Conservation (phyloP, 2,329 filamentous ascomycete genomes). For the Trichoderma sp. region DNA sequence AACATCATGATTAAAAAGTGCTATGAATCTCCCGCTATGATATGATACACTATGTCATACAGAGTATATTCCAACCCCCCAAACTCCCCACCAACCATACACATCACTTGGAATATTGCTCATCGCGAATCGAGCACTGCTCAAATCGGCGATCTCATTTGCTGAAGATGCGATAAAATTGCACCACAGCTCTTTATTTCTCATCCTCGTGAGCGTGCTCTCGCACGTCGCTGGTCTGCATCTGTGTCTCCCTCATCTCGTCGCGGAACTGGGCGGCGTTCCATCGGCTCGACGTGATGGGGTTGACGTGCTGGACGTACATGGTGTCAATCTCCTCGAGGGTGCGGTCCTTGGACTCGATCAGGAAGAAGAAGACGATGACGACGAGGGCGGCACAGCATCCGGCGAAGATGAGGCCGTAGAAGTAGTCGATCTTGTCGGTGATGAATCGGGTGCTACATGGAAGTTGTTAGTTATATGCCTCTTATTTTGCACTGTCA, state of each 20-base stretch:
- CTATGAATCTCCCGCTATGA: neutral
- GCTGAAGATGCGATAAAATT: no score
- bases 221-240: neutral
- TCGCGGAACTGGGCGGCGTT: neutral
- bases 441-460: constrained; percentile 19
- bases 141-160: neutral
- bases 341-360: constrained; percentile 22
- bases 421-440: constrained; percentile 20
- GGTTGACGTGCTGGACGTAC: constrained; percentile 18
- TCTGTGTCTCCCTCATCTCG: neutral
- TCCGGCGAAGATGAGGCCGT: constrained; percentile 22
- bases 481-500: no score
- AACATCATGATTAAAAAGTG: no score
- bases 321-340: constrained; percentile 26
- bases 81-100: no score
- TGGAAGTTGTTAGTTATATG: neutral
- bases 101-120: no score
- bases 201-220: constrained; percentile 2
- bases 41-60: constrained; percentile 9
- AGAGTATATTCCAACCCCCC: neutral
- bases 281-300: constrained; percentile 20
- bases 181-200: neutral
- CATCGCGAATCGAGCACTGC: no score
- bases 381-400: constrained; percentile 17
- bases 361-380: constrained; percentile 23